These are phyloP conservation scores for Salix dunnii DNA, from an alignment of 345 rosid genomes.

Conservation along the genomic window DNA sequence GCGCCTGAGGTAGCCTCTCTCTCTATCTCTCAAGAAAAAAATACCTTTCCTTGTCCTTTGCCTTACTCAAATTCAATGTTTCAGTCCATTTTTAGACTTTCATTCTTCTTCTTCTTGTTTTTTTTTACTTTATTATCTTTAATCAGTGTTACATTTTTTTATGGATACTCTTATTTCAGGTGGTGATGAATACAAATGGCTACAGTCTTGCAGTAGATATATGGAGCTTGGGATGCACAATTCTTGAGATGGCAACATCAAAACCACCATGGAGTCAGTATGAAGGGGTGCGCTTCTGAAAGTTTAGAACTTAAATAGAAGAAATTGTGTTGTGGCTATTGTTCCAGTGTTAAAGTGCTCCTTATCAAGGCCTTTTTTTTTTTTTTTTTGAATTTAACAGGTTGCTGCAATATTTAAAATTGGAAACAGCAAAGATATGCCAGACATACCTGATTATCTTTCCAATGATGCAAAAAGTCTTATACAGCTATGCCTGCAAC, in stretches of 20 bases:
- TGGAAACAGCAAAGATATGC: constrained; percentile 91
- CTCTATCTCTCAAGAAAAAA: background rate
- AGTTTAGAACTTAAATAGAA: constrained; percentile 1
- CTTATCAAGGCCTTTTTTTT: background rate
- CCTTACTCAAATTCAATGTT: background rate
- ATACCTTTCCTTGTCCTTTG: background rate
- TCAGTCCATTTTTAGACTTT: background rate
- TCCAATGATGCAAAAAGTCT: constrained; percentile 83
- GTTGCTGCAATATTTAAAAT: constrained; percentile 98
- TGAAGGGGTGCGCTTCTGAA: constrained; percentile 76
- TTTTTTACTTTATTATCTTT: too few species aligned
- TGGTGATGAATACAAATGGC: constrained; percentile 88
- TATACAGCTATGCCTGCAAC: constrained; percentile 74
- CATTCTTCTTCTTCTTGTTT: background rate
- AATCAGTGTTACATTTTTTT: background rate
- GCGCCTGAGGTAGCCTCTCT: constrained; percentile 80
- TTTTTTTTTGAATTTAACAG: constrained; percentile 43
- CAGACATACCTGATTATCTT: constrained; percentile 84
- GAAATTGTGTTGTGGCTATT: background rate
- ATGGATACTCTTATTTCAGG: constrained; percentile 42
- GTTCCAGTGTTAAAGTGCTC: constrained; percentile 9
- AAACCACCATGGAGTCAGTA: constrained; percentile 93
- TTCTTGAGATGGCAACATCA: constrained; percentile 96
- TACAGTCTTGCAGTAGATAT: constrained; percentile 82
- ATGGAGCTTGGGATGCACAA: constrained; percentile 98